Percentiles rank a stretch among this genome's conserved stretches.
Evolutionary conservation across 129 eudicot genomes (phyloP).

Genomic region (Tagetes erecta): DNA sequence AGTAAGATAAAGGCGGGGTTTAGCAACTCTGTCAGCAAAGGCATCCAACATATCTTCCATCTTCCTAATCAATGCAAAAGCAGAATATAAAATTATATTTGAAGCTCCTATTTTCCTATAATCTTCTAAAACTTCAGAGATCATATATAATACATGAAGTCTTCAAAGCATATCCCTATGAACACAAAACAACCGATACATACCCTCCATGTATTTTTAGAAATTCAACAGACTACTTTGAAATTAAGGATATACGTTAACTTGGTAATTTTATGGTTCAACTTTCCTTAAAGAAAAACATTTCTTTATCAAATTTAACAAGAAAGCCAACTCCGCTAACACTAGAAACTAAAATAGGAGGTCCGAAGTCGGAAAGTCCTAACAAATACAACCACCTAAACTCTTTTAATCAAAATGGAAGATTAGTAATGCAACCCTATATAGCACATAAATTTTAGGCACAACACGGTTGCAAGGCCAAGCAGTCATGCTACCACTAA

Average conservation of each 20-base stretch:
- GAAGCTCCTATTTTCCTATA: background rate
- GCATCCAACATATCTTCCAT: constrained; percentile 84
- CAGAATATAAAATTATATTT: constrained; percentile 4
- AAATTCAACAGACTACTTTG: too few relatives aligned
- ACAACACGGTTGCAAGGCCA: too few relatives aligned
- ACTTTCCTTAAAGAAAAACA: background rate
- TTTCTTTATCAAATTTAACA: background rate
- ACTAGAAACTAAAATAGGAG: background rate
- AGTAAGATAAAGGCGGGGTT: constrained; percentile 84
- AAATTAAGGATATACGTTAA: background rate
- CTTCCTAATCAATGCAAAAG: constrained; percentile 51
- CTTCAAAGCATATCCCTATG: background rate
- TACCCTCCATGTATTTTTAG: background rate
- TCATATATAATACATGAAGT: background rate
- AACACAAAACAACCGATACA: background rate
- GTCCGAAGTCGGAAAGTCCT: too few relatives aligned
- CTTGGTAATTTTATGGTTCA: background rate
- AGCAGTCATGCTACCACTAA: too few relatives aligned
- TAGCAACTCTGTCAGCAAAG: constrained; percentile 90
- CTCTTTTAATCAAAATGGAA: too few relatives aligned
- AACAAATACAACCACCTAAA: too few relatives aligned
- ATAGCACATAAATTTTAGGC: too few relatives aligned
- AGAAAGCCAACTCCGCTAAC: background rate
- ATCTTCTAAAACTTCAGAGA: background rate
- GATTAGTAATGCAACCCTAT: too few relatives aligned